Conservation (phyloP, 208 protist genomes). For the Acanthamoeba sp. region DNA sequence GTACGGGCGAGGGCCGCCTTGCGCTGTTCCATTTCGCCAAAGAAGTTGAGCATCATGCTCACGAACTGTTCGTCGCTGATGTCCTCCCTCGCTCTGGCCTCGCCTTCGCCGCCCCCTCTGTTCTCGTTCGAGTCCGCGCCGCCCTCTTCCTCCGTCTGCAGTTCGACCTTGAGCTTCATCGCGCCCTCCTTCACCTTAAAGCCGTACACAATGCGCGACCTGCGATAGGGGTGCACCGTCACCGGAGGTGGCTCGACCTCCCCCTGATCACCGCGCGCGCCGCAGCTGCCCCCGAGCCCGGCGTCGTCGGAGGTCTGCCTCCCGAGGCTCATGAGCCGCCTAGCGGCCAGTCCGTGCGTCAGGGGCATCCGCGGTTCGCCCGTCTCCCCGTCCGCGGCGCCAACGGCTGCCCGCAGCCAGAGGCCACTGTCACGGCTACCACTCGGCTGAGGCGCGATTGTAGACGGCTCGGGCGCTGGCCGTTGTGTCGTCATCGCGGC, state of each 20-base stretch:
- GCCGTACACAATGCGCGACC: slow-evolving; percentile 23
- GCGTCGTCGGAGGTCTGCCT: neutral
- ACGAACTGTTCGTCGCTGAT: slow-evolving; percentile 35
- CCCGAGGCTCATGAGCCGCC: slow-evolving; percentile 7
- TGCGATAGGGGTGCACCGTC: neutral
- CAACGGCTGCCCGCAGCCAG: neutral
- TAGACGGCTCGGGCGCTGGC: too few relatives aligned
- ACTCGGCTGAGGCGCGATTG: too few relatives aligned
- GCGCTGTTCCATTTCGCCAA: slow-evolving; percentile 18
- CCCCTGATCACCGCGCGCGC: too few relatives aligned
- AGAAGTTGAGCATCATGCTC: slow-evolving; percentile 36
- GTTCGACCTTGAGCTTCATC: neutral
- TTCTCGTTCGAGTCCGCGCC: neutral
- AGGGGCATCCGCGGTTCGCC: neutral
- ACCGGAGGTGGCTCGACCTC: neutral
- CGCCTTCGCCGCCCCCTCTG: too few relatives aligned
- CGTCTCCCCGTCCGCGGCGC: neutral
- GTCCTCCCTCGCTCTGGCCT: neutral
- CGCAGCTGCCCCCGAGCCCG: neutral
- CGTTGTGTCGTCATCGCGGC: too few relatives aligned
- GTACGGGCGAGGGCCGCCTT: neutral
- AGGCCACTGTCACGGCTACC: too few relatives aligned
- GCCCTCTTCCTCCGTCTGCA: neutral
- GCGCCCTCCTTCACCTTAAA: neutral
- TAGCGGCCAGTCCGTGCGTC: neutral